Conservation (phyloP, 2,329 filamentous ascomycete species). For the Pseudogymnoascus sp. region DNA sequence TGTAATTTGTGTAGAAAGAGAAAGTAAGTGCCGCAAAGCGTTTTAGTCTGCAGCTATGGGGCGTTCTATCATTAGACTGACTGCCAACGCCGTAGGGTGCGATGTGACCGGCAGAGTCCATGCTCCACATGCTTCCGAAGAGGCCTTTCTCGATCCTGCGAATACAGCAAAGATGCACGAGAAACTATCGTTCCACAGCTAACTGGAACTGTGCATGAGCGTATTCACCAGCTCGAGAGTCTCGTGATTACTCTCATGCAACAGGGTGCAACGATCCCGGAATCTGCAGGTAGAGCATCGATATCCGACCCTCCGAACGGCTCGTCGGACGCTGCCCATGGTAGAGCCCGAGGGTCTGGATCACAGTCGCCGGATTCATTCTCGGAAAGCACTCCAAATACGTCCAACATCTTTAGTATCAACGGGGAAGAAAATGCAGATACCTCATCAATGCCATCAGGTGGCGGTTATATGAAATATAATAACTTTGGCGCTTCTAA, state of each 20-base stretch:
- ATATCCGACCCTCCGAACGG: constrained; percentile 17
- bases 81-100: constrained; percentile 15
- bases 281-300: constrained; percentile 15
- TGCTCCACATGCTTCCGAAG: constrained; percentile 24
- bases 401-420: constrained; percentile 17
- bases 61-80: not conserved
- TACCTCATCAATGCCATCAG: constrained; percentile 14
- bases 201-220: constrained; percentile 23
- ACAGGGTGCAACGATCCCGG: not conserved
- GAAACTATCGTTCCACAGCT: constrained; percentile 21
- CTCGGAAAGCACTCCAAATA: constrained; percentile 11
- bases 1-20: constrained; percentile 24
- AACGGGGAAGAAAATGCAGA: not conserved
- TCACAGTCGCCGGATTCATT: constrained; percentile 12
- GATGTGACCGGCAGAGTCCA: constrained; percentile 26
- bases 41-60: constrained; percentile 17
- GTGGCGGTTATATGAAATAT: constrained; percentile 23
- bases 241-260: constrained; percentile 21
- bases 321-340: not conserved
- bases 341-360: constrained; percentile 17
- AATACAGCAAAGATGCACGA: constrained; percentile 22
- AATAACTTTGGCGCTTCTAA: constrained; percentile 20
- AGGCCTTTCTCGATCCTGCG: constrained; percentile 22
- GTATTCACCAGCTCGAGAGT: constrained; percentile 23
- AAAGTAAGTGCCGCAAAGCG: constrained; percentile 23